These are phyloP conservation scores for Exophiala spinifera DNA, from an alignment of 2,329 filamentous ascomycete species.

Conservation along the genomic window DNA sequence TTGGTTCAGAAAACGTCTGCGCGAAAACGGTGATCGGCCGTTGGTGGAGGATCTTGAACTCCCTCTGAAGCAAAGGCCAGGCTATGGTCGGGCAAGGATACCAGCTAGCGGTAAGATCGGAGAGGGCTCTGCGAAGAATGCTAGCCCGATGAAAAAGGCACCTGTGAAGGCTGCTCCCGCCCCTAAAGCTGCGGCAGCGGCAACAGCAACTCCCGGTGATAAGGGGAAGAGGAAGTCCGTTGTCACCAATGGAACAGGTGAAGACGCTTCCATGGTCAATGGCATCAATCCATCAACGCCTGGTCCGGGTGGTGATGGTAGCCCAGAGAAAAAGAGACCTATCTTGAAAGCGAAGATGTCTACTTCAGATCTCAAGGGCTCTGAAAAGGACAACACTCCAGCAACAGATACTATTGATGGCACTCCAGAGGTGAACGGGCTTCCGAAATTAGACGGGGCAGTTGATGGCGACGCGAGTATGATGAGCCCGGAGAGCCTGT, in stretches of 20 bases:
- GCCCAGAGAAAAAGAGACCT: slow-evolving; percentile 25
- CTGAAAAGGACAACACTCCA: slow-evolving; percentile 43
- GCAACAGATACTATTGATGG: slow-evolving; percentile 31
- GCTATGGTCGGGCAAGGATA: slow-evolving; percentile 42
- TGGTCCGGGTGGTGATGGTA: slow-evolving; percentile 22
- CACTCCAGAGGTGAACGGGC: slow-evolving; percentile 17
- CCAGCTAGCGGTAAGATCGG: slow-evolving; percentile 48
- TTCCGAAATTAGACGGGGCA: slow-evolving; percentile 33
- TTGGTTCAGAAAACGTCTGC: slow-evolving; percentile 87
- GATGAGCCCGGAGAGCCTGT: slow-evolving; percentile 74
- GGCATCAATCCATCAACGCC: slow-evolving; percentile 19
- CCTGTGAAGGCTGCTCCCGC: slow-evolving; percentile 24
- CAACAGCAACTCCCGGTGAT: slow-evolving; percentile 18
- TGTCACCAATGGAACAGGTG: slow-evolving; percentile 15
- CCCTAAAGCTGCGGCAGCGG: slow-evolving; percentile 9
- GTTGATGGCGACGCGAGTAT: slow-evolving; percentile 65
- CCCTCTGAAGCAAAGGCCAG: slow-evolving; percentile 77
- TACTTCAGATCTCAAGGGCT: slow-evolving; percentile 31
- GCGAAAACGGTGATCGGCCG: slow-evolving; percentile 75
- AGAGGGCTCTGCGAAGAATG: slow-evolving; percentile 32
- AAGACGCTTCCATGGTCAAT: slow-evolving; percentile 21
- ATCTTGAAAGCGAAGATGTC: slow-evolving; percentile 23
- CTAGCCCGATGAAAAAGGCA: slow-evolving; percentile 43
- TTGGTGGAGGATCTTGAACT: slow-evolving; percentile 93
- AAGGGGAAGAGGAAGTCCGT: slow-evolving; percentile 26